Evolutionary conservation across 2,329 filamentous ascomycete genomes (phyloP), one percentile per base, ranked within the genome.

Genomic region (Biscogniauxia marginata): DNA sequence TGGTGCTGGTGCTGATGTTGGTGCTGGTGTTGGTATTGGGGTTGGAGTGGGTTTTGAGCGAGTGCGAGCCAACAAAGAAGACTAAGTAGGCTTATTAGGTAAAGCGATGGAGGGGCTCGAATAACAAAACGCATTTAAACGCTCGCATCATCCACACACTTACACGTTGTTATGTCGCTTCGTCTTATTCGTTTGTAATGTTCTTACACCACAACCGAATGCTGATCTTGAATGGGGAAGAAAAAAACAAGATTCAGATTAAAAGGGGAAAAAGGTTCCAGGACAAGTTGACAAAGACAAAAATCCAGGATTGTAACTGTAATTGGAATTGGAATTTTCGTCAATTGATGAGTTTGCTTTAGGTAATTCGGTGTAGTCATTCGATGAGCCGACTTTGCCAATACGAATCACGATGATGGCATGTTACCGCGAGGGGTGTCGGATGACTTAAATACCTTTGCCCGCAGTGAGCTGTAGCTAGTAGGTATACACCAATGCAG

Each of bases 121-220:
- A 30, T 49, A 49, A 58, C 50, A 50, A 48, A 54, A 53, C n/a
- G n/a, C n/a, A n/a, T n/a, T n/a, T n/a, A n/a, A n/a, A n/a, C n/a
- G n/a, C 53, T 59, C 20, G 59, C 49, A 48, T 56, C 47, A 25
- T 43, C 44, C 56, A 64, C 59, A n/a, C n/a, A n/a, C n/a, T 64
- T 62, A 64, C 62, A 62, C 51, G 56, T 55, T 56, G 13, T 46
- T 49, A 2, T 20, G n/a, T n/a, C n/a, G n/a, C n/a, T n/a, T n/a
- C n/a, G n/a, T n/a, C n/a, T n/a, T n/a, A n/a, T n/a, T n/a, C n/a
- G n/a, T n/a, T n/a, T n/a, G n/a, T n/a, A n/a, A n/a, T n/a, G n/a
- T n/a, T n/a, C n/a, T n/a, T n/a, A n/a, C n/a, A n/a, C n/a, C n/a
- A n/a, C n/a, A n/a, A n/a, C n/a, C n/a, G n/a, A n/a, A n/a, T n/a